These are phyloP conservation scores for Bipolaris oryzae DNA, from an alignment of 2,329 filamentous ascomycete genomes.

Conservation along the genomic window DNA sequence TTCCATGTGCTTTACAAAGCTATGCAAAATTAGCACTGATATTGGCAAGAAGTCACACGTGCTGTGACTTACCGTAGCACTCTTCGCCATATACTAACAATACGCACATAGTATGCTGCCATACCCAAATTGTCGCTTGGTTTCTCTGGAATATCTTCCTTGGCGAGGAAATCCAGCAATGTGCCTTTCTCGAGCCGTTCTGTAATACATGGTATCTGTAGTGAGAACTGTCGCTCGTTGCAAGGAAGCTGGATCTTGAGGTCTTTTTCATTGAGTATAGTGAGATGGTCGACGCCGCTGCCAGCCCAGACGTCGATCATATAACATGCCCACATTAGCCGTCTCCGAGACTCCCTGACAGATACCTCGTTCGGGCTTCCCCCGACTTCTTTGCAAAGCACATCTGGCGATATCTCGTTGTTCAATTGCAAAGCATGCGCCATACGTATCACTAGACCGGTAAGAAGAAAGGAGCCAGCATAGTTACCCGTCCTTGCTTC, in stretches of 20 bases:
- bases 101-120: conserved; percentile 41
- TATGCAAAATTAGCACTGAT: conserved; percentile 5
- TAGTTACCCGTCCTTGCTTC: conserved; percentile 43
- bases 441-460: conserved; percentile 41
- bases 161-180: conserved; percentile 32
- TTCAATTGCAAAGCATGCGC: conserved; percentile 42
- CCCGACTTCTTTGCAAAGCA: conserved; percentile 36
- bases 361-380: conserved; percentile 38
- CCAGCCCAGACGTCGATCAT: conserved; percentile 46
- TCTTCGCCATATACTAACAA: conserved; percentile 42
- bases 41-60: not conserved
- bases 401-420: conserved; percentile 36
- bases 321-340: conserved; percentile 46
- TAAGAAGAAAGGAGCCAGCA: conserved; percentile 40
- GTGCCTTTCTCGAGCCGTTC: conserved; percentile 35
- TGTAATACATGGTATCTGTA: conserved; percentile 41
- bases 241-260: conserved; percentile 44
- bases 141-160: conserved; percentile 35
- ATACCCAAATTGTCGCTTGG: conserved; percentile 41
- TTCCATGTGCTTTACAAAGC: conserved; percentile 42
- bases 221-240: conserved; percentile 40
- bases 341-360: conserved; percentile 35
- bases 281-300: conserved; percentile 42
- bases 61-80: conserved; percentile 31
- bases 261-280: conserved; percentile 41